These are phyloP conservation scores for Globisporangium rhizosaccharum DNA, from an alignment of 352 stramenopile genomes.

Conservation along the genomic window DNA sequence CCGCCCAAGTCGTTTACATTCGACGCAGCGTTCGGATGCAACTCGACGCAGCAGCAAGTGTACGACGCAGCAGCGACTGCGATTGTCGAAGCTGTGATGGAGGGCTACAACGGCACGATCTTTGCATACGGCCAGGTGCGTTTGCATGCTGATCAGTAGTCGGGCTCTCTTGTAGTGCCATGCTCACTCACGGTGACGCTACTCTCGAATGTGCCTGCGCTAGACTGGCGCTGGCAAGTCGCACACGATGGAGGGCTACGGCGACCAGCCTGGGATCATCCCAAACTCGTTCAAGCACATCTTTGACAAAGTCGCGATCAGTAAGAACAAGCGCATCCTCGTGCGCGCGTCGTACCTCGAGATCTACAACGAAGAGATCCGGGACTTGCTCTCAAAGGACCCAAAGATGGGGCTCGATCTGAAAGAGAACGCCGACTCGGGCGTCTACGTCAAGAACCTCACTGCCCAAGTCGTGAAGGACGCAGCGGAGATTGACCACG, in stretches of 20 bases:
- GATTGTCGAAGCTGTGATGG: constrained; percentile 90
- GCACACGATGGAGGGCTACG: constrained; percentile 83
- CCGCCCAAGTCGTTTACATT: constrained; percentile 96
- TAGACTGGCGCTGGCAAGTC: constrained; percentile 88
- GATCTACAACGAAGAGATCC: constrained; percentile 98
- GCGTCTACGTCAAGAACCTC: constrained; percentile 90
- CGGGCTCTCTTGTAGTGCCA: not conserved
- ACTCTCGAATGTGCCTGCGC: not conserved
- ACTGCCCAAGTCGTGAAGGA: constrained; percentile 87
- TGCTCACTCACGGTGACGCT: not conserved
- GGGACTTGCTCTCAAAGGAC: constrained; percentile 91
- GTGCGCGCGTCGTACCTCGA: constrained; percentile 95
- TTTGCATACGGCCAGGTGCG: constrained; percentile 85
- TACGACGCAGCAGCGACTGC: constrained; percentile 87
- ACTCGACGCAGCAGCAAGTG: constrained; percentile 92
- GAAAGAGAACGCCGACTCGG: constrained; percentile 89
- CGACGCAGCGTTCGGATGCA: constrained; percentile 93
- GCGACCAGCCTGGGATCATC: constrained; percentile 83
- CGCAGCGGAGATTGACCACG: constrained; percentile 86
- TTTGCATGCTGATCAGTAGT: constrained; percentile 7
- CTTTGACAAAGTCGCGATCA: constrained; percentile 85
- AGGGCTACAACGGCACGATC: constrained; percentile 86
- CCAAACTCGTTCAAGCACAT: constrained; percentile 90
- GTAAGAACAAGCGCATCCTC: constrained; percentile 93
- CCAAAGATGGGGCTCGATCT: constrained; percentile 75